Evolutionary conservation across 306 rosid genomes (phyloP).

Genomic region (Dicorynia guianensis): DNA sequence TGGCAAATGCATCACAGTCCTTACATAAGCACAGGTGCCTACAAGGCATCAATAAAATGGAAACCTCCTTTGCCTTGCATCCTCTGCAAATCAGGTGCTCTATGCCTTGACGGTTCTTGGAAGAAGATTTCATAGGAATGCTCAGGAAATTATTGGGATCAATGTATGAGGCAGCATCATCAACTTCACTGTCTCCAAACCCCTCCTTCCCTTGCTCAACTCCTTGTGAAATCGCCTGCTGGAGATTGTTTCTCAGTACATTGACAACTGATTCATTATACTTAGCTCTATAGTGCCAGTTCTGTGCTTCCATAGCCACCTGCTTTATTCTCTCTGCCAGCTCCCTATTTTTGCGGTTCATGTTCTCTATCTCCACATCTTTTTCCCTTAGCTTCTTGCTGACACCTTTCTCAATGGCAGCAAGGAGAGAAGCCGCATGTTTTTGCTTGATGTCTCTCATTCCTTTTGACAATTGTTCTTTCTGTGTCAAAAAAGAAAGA

Average conservation of each 20-base stretch:
- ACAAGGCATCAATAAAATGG: slow-evolving; percentile 88
- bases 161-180: slow-evolving; percentile 72
- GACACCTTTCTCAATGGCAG: slow-evolving; percentile 77
- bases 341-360: slow-evolving; percentile 76
- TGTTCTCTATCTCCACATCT: slow-evolving; percentile 77
- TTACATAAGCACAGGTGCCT: slow-evolving; percentile 89
- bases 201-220: slow-evolving; percentile 93
- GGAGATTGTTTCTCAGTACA: slow-evolving; percentile 73
- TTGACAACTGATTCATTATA: slow-evolving; percentile 91
- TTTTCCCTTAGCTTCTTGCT: slow-evolving; percentile 72
- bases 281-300: slow-evolving; percentile 85
- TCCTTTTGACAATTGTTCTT: slow-evolving; percentile 82
- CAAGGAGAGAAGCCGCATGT: slow-evolving; percentile 67
- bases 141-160: slow-evolving; percentile 68
- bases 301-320: slow-evolving; percentile 80
- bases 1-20: slow-evolving; percentile 74
- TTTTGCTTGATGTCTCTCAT: slow-evolving; percentile 81
- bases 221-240: slow-evolving; percentile 88
- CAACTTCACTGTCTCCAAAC: slow-evolving; percentile 90
- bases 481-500: slow-evolving; percentile 60
- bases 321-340: slow-evolving; percentile 84
- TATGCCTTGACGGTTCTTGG: slow-evolving; percentile 48
- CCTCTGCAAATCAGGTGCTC: slow-evolving; percentile 65
- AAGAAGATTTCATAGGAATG: slow-evolving; percentile 40
- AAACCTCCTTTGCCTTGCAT: slow-evolving; percentile 84